Base-by-base conservation (phyloP, 2,329 filamentous ascomycete genomes). In the Fusarium abutilonis region DNA sequence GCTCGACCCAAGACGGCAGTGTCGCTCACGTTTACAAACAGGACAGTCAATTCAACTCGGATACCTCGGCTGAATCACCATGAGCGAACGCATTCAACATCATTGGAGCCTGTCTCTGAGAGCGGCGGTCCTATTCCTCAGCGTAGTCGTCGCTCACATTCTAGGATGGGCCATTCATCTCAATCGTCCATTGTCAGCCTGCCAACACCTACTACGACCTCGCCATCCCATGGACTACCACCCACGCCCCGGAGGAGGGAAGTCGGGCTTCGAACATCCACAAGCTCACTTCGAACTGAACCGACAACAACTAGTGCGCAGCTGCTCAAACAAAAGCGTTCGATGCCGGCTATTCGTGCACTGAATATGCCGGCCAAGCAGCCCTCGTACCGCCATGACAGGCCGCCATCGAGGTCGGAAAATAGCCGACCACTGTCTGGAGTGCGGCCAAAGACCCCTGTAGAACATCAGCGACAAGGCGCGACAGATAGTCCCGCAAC, bases 81-180 rank as follows among this genome's bases (percentile, higher is more conserved):
- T 74, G 89, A 92, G 71, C 84, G 89, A 49, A 85, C 88, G 6
- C 85, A 87, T 66, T 90, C 90, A 9, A 78, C 76, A 10, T 89
- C 89, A 15, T 83, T 98, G n/a, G 94, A 96, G 72, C 93, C 94
- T 19, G 93, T 98, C 6, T 96, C 92, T 35, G 94, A 98, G 77
- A 93, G 88, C 64, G 93, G 93, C 46, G 92, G 88, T 4, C 86
- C 91, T 17, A 84, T 90, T 43, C 79, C 81, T 48, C 79, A 82
- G 38, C 85, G 83, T 58, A 78, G 79, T 14, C 82, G 81, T 63
- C 84, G 86, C 53, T 86, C 89, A 38, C 85, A 86, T 61, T 91
- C 89, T 4, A 84, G 89, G 52, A 73, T 91, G 26, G 86, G 86
- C 11, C 89, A 93, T 73, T 86, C 87, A 10, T 78, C 87, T 14